These are phyloP conservation scores for Solanum peruvianum DNA, from an alignment of 257 asterid species.

Conservation along the genomic window DNA sequence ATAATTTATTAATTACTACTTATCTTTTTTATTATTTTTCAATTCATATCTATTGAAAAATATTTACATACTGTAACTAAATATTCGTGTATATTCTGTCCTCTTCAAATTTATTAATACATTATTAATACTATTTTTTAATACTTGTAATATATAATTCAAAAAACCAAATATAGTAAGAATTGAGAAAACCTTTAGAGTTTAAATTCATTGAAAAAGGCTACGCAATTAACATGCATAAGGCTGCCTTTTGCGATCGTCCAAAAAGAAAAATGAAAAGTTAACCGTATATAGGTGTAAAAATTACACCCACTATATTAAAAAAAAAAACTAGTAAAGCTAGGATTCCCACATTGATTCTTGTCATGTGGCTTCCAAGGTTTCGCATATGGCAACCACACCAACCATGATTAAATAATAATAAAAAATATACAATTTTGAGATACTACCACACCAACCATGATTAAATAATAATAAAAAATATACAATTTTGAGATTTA, in stretches of 20 bases:
- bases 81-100: fast-evolving
- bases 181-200: not conserved
- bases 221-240: not conserved
- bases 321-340: not conserved
- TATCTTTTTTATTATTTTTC: not conserved
- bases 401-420: not conserved
- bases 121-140: too few relatives aligned
- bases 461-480: not conserved
- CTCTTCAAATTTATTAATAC: too few relatives aligned
- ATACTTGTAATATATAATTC: not conserved
- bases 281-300: not conserved
- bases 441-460: not conserved
- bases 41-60: not conserved
- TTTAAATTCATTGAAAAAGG: not conserved
- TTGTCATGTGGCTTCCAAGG: not conserved
- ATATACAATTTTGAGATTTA: not conserved
- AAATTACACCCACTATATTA: not conserved
- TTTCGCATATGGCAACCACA: not conserved
- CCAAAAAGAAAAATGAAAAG: not conserved
- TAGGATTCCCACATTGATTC: not conserved
- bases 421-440: not conserved
- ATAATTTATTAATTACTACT: not conserved
- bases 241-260: not conserved
- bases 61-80: too few relatives aligned
- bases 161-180: not conserved